phyloP scores from a whole-genome alignment of 345 rosid species.

The Eucalyptus cloeziana region DNA sequence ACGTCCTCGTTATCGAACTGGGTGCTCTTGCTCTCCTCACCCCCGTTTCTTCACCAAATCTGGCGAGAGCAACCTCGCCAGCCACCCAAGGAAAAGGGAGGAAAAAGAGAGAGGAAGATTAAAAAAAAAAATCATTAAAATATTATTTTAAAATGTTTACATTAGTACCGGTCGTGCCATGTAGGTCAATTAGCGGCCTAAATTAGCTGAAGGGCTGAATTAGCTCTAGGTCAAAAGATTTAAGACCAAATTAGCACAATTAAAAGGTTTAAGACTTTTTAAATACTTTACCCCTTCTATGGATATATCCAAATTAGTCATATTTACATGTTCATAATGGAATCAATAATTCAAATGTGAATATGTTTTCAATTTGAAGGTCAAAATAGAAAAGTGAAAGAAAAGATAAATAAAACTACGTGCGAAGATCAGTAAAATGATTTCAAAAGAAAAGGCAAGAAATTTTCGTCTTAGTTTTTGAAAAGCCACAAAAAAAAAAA shows the following conservation, averaged over 20 bases:
- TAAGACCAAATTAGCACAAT: too few species aligned
- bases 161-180: accelerated
- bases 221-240: too few species aligned
- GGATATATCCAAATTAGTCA: neutral
- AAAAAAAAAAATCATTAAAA: too few species aligned
- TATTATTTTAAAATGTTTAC: too few species aligned
- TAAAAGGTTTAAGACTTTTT: accelerated
- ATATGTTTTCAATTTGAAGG: neutral
- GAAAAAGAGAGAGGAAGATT: too few species aligned
- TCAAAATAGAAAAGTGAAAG: neutral
- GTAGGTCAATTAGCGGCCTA: accelerated
- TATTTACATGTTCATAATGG: neutral
- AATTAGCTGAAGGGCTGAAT: accelerated
- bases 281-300: too few species aligned
- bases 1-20: neutral
- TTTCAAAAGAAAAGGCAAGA: neutral
- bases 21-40: neutral
- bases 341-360: neutral
- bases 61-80: too few species aligned
- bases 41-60: neutral
- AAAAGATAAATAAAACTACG: neutral
- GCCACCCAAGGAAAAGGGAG: accelerated
- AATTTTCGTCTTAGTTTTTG: neutral
- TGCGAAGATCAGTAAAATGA: neutral
- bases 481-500: neutral